phyloP scores from a whole-genome alignment of 2,329 filamentous ascomycete species.

The Botrytis fragariae region DNA sequence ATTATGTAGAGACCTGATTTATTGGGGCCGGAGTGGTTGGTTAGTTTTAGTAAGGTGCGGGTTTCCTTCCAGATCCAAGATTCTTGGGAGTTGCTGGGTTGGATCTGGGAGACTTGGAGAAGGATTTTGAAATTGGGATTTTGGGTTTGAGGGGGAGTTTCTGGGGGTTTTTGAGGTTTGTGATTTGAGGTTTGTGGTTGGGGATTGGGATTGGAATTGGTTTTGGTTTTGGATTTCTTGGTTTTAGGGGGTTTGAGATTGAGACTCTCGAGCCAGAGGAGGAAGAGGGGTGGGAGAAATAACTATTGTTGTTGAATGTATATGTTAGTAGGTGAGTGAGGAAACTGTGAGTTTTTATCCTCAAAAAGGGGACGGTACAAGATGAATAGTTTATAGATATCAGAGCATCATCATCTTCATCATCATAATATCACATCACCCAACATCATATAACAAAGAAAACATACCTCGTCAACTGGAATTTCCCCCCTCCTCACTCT shows the following conservation, averaged over 20 bases:
- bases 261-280: neutral
- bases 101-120: too few relatives aligned
- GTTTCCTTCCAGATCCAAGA: neutral
- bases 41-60: too few relatives aligned
- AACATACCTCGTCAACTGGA: neutral
- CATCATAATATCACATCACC: too few relatives aligned
- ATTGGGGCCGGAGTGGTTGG: neutral
- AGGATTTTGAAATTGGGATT: neutral
- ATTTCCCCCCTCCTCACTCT: neutral
- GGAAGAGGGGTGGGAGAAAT: neutral
- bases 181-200: neutral
- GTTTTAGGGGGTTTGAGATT: neutral
- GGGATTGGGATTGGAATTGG: neutral
- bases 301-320: neutral
- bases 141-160: neutral
- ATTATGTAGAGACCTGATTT: neutral
- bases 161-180: neutral
- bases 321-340: neutral
- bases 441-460: neutral
- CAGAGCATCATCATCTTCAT: too few relatives aligned
- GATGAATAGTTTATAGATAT: too few relatives aligned
- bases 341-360: neutral
- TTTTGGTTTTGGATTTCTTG: neutral
- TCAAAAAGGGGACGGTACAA: neutral
- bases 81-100: neutral